Evolutionary conservation across 345 rosid species (phyloP).

Genomic region (Cardamine chenopodiifolia): DNA sequence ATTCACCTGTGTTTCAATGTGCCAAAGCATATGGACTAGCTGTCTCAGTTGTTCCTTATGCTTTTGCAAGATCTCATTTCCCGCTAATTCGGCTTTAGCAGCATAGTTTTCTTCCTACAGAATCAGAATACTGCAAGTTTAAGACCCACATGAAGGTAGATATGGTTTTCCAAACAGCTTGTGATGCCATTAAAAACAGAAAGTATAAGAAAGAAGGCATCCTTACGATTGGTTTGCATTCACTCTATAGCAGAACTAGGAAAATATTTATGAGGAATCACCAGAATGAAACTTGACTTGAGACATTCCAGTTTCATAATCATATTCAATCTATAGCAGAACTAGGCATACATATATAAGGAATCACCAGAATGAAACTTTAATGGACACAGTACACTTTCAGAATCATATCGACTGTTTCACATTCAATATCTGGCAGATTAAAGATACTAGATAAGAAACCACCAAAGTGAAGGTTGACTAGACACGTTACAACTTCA

Average conservation of each 20-base stretch:
- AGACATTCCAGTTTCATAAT: neutral
- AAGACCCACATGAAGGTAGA: neutral
- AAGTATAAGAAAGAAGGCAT: neutral
- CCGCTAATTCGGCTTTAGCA: conserved; percentile 42
- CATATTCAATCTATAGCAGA: conserved; percentile 4
- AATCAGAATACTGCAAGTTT: conserved; percentile 18
- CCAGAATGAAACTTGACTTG: neutral
- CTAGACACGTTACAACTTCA: neutral
- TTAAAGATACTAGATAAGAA: neutral
- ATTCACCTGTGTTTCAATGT: conserved; percentile 56
- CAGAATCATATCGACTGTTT: neutral
- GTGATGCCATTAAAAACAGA: conserved; percentile 6
- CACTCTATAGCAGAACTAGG: neutral
- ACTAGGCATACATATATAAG: neutral
- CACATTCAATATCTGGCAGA: neutral
- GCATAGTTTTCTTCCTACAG: conserved; percentile 51
- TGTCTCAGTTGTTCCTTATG: conserved; percentile 51
- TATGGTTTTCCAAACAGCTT: conserved; percentile 1
- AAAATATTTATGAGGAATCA: neutral
- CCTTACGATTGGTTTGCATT: neutral
- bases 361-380: conserved; percentile 1
- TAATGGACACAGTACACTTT: conserved; percentile 1
- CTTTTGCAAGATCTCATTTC: conserved; percentile 51
- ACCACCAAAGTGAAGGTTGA: neutral
- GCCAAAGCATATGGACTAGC: conserved; percentile 53